Evolutionary conservation across 2,329 filamentous ascomycete genomes (phyloP), one percentile per base, ranked within the genome.

Genomic region (Alternaria alternata): DNA sequence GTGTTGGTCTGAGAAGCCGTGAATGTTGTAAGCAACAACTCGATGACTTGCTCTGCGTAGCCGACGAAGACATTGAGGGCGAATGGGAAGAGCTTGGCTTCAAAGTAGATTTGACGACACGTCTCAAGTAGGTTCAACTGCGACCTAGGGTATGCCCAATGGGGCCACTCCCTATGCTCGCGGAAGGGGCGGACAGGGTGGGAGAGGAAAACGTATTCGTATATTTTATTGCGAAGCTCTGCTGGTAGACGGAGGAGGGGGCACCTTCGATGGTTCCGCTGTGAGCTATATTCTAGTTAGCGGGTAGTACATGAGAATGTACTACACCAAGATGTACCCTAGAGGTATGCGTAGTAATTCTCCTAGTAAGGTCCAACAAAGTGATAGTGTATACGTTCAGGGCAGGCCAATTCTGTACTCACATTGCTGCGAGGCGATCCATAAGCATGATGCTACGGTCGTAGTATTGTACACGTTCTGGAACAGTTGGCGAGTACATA

Each of bases 181-280:
- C 24, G 38, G n/a, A 28, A 44, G n/a, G 51, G 46, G 7, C 52
- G 20, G 8, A 59, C 32, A 18, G 38, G 24, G 5, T 20, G 30
- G 2, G 28, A 49, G 11, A 30, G 36, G 16, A 59, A 55, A 24
- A 48, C 61, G 36, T 57, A 46, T 38, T 26, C 24, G 44, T 59
- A 65, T 16, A 65, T 59, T 18, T 49, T 57, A 28, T 51, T 39
- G 7, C 63, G 61, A 26, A 63, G 39, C 18, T 63, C 61, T 2
- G 57, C 51, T 2, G 63, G 63, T 0, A 65, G 57, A 20, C 42
- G 57, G 12, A 65, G 54, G 14, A 65, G 51, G 3, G 38, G 60
- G 2, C 54, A 63, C 6, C 43, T 28, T 30, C 51, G 46, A 24
- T 51, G 54, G 20, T 65, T 63, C 18, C 42, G 46, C 28, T 52